Conservation (phyloP, 805 yeast species). For the Starmerella roubikii region DNA sequence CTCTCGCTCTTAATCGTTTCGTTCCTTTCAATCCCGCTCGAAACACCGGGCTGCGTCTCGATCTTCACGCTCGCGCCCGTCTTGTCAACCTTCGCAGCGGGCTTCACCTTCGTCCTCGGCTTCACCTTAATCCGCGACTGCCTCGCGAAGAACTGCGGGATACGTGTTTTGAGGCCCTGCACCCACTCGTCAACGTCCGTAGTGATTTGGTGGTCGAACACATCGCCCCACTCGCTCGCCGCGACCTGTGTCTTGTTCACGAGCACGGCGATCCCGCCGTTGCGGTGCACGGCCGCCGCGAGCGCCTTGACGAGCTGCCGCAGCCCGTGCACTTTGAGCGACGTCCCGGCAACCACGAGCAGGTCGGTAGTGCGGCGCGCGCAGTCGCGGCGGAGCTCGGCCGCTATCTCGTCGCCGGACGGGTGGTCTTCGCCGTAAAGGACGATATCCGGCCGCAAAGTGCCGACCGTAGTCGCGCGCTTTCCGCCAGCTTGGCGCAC, state of each 20-base stretch:
- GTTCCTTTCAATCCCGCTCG: too few species aligned
- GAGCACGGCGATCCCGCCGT: constrained; percentile 62
- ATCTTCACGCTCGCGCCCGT: too few species aligned
- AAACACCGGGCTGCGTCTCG: too few species aligned
- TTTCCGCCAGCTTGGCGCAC: constrained; percentile 57
- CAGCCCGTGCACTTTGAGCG: constrained; percentile 82
- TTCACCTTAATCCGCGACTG: constrained; percentile 26
- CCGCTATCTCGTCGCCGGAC: constrained; percentile 61
- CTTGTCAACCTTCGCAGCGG: not conserved
- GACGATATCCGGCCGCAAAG: constrained; percentile 77
- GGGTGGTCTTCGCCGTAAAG: constrained; percentile 93
- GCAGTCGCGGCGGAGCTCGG: constrained; percentile 54
- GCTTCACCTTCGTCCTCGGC: constrained; percentile 8
- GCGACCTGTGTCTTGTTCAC: constrained; percentile 56
- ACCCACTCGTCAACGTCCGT: constrained; percentile 80
- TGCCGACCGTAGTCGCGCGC: constrained; percentile 57
- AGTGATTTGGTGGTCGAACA: constrained; percentile 66
- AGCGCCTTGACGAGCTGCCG: constrained; percentile 57
- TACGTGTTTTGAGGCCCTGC: constrained; percentile 34
- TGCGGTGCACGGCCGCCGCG: constrained; percentile 57
- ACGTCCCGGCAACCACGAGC: constrained; percentile 82
- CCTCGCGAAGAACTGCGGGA: constrained; percentile 50
- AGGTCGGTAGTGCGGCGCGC: constrained; percentile 46
- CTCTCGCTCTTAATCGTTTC: too few species aligned
- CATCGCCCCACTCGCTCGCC: constrained; percentile 46